phyloP scores from a whole-genome alignment of 2,329 filamentous ascomycete genomes.

The Pseudogymnoascus sp. region DNA sequence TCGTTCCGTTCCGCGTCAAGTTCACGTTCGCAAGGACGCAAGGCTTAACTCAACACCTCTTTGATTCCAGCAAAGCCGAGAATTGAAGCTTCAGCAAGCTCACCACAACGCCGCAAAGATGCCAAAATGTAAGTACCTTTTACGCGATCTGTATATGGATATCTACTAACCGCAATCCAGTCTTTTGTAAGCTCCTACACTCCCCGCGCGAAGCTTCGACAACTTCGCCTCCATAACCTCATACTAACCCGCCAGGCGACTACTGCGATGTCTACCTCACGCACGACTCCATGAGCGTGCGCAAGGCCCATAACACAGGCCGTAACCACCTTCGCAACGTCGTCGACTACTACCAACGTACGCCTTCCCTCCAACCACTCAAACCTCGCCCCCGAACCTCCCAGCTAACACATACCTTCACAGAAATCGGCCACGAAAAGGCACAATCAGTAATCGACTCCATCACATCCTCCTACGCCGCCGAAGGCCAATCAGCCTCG shows the following conservation, averaged over 20 bases:
- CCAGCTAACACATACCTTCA: not conserved
- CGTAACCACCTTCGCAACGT: constrained; percentile 97
- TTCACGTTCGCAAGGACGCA: not conserved
- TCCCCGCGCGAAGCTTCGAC: constrained; percentile 15
- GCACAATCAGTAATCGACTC: constrained; percentile 97
- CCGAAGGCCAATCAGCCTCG: constrained; percentile 77
- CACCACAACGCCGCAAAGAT: constrained; percentile 43
- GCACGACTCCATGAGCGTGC: constrained; percentile 99
- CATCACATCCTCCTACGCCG: constrained; percentile 91
- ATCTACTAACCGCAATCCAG: constrained; percentile 16
- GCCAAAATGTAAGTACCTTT: constrained; percentile 69
- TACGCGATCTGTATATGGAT: not conserved
- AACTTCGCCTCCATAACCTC: not conserved
- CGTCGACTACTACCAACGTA: constrained; percentile 95
- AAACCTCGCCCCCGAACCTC: not conserved
- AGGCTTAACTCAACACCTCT: not conserved
- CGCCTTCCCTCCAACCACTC: constrained; percentile 22
- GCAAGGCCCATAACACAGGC: constrained; percentile 95
- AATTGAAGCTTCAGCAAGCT: constrained; percentile 2
- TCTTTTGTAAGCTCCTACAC: constrained; percentile 24
- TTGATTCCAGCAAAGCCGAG: not conserved
- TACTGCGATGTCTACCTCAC: constrained; percentile 99
- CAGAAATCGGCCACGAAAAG: constrained; percentile 97
- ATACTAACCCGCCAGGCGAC: constrained; percentile 49
- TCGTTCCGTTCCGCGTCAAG: not conserved